Percentiles rank a stretch among this genome's conserved stretches.
Evolutionary conservation across 495 filamentous ascomycete genomes (phyloP).

Genomic region (Talaromyces proteolyticus): DNA sequence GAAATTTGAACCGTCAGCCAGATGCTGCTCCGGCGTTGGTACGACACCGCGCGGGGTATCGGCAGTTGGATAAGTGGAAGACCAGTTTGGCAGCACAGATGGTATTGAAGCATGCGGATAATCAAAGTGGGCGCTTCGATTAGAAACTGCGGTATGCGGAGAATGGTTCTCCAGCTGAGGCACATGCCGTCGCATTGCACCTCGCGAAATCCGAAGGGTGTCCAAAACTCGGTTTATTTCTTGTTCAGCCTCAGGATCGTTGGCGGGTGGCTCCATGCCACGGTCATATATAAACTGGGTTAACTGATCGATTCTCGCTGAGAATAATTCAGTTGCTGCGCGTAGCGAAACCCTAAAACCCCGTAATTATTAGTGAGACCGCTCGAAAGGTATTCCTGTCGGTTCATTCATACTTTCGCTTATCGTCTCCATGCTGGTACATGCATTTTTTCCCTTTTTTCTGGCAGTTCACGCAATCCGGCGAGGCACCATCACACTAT

Average conservation of each 20-base stretch:
- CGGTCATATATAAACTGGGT: conserved; percentile 39
- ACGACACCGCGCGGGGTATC: background rate
- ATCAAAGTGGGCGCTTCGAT: background rate
- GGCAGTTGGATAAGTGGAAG: background rate
- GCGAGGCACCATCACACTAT: conserved; percentile 41
- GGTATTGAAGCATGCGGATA: background rate
- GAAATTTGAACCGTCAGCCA: conserved; percentile 13
- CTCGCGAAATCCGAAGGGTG: conserved; percentile 36
- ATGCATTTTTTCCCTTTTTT: conserved; percentile 41
- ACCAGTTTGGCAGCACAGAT: background rate
- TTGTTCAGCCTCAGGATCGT: conserved; percentile 39
- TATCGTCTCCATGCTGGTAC: conserved; percentile 44
- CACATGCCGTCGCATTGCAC: conserved; percentile 10
- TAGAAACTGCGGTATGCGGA: background rate
- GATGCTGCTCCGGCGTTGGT: background rate
- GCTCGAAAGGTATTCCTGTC: background rate
- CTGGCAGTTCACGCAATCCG: conserved; percentile 41
- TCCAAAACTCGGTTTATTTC: conserved; percentile 39
- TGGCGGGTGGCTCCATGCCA: conserved; percentile 33
- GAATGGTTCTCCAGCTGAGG: background rate
- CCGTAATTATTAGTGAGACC: background rate
- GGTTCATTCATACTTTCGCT: conserved; percentile 30
- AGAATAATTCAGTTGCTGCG: conserved; percentile 42
- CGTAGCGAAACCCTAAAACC: conserved; percentile 37
- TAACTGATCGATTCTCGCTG: conserved; percentile 39